phyloP scores from a whole-genome alignment of 1,139 yeast species.

The Magnusiomyces tetraspermus region DNA sequence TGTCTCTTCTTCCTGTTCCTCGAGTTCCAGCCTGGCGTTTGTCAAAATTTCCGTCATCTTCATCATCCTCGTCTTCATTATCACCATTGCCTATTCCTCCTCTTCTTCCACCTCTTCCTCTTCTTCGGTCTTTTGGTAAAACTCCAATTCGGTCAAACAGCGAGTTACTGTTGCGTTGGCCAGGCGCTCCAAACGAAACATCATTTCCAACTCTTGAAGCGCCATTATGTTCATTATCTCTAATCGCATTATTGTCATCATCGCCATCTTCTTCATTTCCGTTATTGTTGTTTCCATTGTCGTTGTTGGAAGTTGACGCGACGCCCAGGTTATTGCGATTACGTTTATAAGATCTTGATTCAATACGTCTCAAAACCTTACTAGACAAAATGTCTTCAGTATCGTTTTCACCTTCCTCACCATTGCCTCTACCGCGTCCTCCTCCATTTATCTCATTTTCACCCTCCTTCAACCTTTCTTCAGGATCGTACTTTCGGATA shows the following conservation, averaged over 20 bases:
- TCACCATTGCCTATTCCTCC: not conserved
- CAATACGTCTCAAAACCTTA: not conserved
- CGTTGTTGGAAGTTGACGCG: not conserved
- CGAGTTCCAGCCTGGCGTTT: not conserved
- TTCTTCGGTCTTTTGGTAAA: not conserved
- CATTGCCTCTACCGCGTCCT: not conserved
- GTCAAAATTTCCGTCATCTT: too few relatives aligned
- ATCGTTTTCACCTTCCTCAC: not conserved
- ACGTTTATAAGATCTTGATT: not conserved
- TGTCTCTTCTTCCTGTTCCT: not conserved
- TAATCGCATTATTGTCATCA: too few relatives aligned
- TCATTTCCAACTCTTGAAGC: not conserved
- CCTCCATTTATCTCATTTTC: not conserved
- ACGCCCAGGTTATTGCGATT: not conserved
- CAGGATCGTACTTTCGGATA: not conserved
- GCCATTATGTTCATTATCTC: not conserved
- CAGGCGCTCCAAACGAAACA: not conserved
- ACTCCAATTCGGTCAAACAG: not conserved
- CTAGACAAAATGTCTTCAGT: constrained; percentile 1
- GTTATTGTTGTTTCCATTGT: not conserved
- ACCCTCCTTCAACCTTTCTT: not conserved
- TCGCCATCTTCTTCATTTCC: not conserved
- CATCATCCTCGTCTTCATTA: not conserved
- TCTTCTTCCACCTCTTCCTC: not conserved
- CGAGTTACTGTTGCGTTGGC: not conserved